Evolutionary conservation across 257 asterid genomes (phyloP).

Genomic region (Solanum pimpinellifolium): DNA sequence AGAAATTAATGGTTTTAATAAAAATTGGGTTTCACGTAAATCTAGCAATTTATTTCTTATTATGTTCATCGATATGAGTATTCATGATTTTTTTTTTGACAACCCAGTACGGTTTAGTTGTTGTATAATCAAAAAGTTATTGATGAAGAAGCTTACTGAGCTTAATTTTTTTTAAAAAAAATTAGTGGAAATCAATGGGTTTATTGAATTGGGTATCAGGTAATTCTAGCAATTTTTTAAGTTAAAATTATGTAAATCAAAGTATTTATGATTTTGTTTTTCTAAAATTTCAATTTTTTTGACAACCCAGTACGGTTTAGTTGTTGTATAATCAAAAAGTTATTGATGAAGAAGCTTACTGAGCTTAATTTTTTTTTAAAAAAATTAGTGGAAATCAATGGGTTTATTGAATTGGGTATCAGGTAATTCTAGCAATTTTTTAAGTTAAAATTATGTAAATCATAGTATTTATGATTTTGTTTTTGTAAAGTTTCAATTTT

Average conservation of each 20-base stretch:
- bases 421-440: neutral
- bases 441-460: neutral
- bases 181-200: too few relatives aligned
- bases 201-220: too few relatives aligned
- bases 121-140: too few relatives aligned
- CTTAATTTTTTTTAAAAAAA: too few relatives aligned
- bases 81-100: neutral
- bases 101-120: too few relatives aligned
- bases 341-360: neutral
- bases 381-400: too few relatives aligned
- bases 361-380: neutral
- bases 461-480: neutral
- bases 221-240: too few relatives aligned
- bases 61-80: neutral
- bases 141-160: too few relatives aligned
- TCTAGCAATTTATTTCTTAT: neutral
- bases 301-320: neutral
- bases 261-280: too few relatives aligned
- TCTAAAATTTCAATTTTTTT: neutral
- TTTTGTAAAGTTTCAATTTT: neutral
- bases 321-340: neutral
- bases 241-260: too few relatives aligned
- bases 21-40: neutral
- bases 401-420: neutral
- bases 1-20: neutral